Conservation (phyloP, 2,329 filamentous ascomycete species). For the Verticillium longisporum region DNA sequence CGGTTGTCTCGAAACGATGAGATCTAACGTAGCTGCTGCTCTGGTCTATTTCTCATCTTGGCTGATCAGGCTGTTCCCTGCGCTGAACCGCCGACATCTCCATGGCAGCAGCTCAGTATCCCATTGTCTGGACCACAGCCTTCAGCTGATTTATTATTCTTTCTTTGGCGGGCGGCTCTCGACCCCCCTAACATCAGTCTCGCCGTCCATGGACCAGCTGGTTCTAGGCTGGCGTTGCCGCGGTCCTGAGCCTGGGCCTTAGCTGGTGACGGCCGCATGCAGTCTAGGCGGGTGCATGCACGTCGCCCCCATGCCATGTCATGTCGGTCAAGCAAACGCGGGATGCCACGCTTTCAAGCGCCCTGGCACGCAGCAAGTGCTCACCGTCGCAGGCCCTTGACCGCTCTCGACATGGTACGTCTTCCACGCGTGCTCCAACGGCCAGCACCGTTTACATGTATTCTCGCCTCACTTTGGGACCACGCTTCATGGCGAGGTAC, state of each 20-base stretch:
- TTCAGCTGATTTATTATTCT: not conserved
- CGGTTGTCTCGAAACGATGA: not conserved
- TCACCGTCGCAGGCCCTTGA: not conserved
- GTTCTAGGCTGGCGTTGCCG: not conserved
- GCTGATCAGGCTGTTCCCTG: not conserved
- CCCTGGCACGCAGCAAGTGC: not conserved
- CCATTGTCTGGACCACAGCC: not conserved
- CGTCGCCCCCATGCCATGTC: not conserved
- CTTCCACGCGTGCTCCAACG: not conserved
- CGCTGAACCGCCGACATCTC: not conserved
- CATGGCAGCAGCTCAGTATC: not conserved
- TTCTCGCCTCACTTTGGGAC: not conserved
- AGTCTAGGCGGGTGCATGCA: not conserved
- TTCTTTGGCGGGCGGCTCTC: not conserved
- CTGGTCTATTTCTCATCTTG: not conserved
- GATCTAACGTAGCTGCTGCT: not conserved
- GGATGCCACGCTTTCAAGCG: not conserved
- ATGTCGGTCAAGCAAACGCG: not conserved
- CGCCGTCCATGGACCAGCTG: not conserved
- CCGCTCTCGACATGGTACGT: not conserved
- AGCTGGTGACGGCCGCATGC: not conserved
- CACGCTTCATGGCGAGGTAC: not conserved
- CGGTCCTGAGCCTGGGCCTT: not conserved
- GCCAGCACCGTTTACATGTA: not conserved
- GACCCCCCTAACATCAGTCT: not conserved